phyloP scores from a whole-genome alignment of 306 rosid genomes.

The Rubus parviflorus region DNA sequence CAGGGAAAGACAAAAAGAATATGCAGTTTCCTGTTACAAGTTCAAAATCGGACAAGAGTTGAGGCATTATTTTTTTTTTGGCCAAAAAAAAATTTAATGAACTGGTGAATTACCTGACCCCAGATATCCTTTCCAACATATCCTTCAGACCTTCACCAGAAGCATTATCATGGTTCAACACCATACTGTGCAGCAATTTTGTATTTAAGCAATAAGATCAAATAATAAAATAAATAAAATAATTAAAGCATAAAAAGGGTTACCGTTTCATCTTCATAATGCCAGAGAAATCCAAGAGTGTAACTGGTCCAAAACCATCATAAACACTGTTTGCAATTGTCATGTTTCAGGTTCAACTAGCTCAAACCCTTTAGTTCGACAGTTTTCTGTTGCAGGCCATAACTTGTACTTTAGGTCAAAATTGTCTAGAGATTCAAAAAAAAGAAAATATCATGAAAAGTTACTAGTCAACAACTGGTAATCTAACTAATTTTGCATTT shows the following conservation, averaged over 20 bases:
- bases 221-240: background rate
- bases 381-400: background rate
- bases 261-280: background rate
- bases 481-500: background rate
- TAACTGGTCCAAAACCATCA: background rate
- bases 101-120: background rate
- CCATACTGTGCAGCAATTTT: background rate
- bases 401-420: background rate
- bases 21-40: background rate
- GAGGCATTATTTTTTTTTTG: background rate
- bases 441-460: background rate
- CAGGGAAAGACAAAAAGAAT: background rate
- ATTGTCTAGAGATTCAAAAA: background rate
- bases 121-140: background rate
- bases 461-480: background rate
- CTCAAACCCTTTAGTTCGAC: background rate
- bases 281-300: background rate
- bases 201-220: conserved; percentile 5
- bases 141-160: background rate
- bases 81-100: background rate
- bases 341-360: conserved; percentile 3
- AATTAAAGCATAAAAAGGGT: background rate
- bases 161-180: background rate
- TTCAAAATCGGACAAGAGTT: background rate
- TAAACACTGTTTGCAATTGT: background rate